Evolutionary conservation across 2,329 filamentous ascomycete species (phyloP).

Genomic region (Fusarium pseudograminearum): DNA sequence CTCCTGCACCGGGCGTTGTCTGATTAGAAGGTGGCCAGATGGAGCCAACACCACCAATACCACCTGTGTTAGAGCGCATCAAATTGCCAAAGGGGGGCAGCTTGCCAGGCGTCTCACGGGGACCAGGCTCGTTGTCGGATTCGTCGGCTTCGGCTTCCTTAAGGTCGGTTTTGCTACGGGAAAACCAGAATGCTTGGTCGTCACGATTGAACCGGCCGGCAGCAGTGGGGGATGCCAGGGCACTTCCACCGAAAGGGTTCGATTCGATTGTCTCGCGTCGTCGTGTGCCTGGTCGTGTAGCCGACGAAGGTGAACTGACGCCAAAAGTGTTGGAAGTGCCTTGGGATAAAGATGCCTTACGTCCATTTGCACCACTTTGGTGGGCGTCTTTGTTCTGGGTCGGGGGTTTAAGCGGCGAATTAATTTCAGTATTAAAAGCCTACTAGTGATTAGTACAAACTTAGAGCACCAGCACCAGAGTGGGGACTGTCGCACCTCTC

Average conservation of each 20-base stretch:
- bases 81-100: slow-evolving; percentile 59
- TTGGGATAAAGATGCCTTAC: slow-evolving; percentile 87
- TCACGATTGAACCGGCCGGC: slow-evolving; percentile 71
- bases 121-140: slow-evolving; percentile 55
- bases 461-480: slow-evolving; percentile 4
- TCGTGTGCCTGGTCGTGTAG: slow-evolving; percentile 78
- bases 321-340: slow-evolving; percentile 73
- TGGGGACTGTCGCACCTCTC: slow-evolving; percentile 61
- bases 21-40: slow-evolving; percentile 64
- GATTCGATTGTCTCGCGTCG: slow-evolving; percentile 84
- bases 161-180: slow-evolving; percentile 65
- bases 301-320: slow-evolving; percentile 77
- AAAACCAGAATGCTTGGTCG: slow-evolving; percentile 69
- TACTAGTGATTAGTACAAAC: slow-evolving; percentile 55
- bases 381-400: slow-evolving; percentile 77
- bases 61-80: slow-evolving; percentile 66
- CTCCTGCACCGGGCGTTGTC: slow-evolving; percentile 75
- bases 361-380: slow-evolving; percentile 71
- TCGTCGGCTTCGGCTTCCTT: slow-evolving; percentile 69
- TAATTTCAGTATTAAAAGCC: slow-evolving; percentile 88
- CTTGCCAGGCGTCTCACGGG: slow-evolving; percentile 51
- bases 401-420: slow-evolving; percentile 90
- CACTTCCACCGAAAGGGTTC: slow-evolving; percentile 69
- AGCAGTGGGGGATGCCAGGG: slow-evolving; percentile 71
- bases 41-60: slow-evolving; percentile 59